Conservation (phyloP, 2,329 filamentous ascomycete species). For the Aspergillus piperis region DNA sequence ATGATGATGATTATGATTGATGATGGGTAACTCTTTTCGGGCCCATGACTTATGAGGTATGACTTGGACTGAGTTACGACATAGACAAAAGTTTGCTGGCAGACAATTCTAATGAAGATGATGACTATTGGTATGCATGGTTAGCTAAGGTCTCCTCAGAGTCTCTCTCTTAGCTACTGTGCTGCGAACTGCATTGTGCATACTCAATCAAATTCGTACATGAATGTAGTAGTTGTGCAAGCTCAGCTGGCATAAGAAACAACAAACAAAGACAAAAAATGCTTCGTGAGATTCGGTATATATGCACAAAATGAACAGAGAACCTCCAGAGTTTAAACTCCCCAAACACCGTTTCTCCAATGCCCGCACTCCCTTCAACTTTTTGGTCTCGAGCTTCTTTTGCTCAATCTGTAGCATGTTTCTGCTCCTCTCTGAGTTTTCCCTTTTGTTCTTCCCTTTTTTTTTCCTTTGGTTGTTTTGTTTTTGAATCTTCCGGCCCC, state of each 20-base stretch:
- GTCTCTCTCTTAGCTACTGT: no score
- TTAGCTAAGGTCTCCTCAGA: no score
- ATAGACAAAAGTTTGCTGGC: no score
- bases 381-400: neutral
- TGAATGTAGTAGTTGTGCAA: no score
- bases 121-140: no score
- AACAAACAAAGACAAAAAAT: slow-evolving; percentile 3
- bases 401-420: neutral
- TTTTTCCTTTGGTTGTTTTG: neutral
- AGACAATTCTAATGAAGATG: no score
- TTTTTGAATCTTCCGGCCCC: neutral
- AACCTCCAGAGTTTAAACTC: slow-evolving; percentile 11
- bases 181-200: no score
- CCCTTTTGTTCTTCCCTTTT: slow-evolving; percentile 10
- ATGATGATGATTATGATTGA: no score
- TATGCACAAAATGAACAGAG: slow-evolving; percentile 8
- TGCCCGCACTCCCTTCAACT: neutral
- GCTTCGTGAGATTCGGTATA: slow-evolving; percentile 4
- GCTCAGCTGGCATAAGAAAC: neutral
- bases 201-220: no score
- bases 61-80: no score
- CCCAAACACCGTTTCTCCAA: slow-evolving; percentile 16
- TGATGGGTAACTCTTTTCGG: no score
- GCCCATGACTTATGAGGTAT: no score
- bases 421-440: slow-evolving; percentile 1